phyloP scores from a whole-genome alignment of 2,329 filamentous ascomycete species.

The Dendrostoma leiphaemia region DNA sequence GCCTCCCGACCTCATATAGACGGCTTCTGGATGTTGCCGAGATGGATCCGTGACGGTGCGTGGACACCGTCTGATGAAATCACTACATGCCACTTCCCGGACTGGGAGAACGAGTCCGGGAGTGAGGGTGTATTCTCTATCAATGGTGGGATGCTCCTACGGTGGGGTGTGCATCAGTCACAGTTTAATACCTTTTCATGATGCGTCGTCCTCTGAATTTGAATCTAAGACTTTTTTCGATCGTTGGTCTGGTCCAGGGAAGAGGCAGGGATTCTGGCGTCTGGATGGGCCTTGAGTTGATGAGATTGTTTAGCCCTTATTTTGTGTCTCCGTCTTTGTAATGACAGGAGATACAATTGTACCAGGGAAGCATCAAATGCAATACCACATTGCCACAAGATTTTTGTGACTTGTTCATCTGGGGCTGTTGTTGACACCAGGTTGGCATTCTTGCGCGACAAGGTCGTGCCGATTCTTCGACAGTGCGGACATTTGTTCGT shows the following conservation, averaged over 20 bases:
- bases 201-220: conserved; percentile 24
- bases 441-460: no score
- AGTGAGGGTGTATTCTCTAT: conserved; percentile 28
- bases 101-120: conserved; percentile 18
- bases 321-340: neutral
- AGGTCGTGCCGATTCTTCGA: neutral
- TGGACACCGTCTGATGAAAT: neutral
- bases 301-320: conserved; percentile 12
- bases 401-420: no score
- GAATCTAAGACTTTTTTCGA: conserved; percentile 10
- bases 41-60: neutral
- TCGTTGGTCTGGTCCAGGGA: conserved; percentile 16
- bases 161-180: conserved; percentile 26
- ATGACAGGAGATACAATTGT: neutral
- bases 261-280: conserved; percentile 15
- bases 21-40: neutral
- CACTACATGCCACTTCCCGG: neutral
- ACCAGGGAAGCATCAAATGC: neutral
- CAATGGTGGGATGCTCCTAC: conserved; percentile 21
- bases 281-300: conserved; percentile 10
- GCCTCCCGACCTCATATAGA: neutral
- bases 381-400: conserved; percentile 2
- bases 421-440: no score
- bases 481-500: no score
- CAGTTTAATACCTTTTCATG: conserved; percentile 32